Evolutionary conservation across 768 basidiomycete genomes (phyloP).

Genomic region (Pholiota molesta): DNA sequence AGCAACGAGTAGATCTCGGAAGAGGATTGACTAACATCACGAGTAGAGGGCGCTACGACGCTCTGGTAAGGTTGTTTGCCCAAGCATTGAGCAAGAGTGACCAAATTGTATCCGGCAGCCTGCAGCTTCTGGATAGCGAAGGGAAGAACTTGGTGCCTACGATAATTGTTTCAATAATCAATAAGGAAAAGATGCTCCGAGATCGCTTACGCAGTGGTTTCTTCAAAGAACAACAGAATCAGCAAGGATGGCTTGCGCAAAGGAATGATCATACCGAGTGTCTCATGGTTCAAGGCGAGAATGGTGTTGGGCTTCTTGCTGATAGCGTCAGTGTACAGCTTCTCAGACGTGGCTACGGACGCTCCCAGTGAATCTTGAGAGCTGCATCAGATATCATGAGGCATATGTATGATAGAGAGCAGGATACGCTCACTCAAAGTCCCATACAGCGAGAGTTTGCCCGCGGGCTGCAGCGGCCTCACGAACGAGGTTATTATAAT

Average conservation of each 20-base stretch:
- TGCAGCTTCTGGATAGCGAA: conserved; percentile 31
- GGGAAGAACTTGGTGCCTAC: conserved; percentile 30
- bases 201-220: conserved; percentile 27
- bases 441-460: conserved; percentile 39
- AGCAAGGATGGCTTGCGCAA: neutral
- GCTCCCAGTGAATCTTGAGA: conserved; percentile 34
- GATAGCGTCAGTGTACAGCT: conserved; percentile 24
- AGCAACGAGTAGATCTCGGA: neutral
- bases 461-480: conserved; percentile 33
- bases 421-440: conserved; percentile 15
- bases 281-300: conserved; percentile 39
- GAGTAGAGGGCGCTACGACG: conserved; percentile 23
- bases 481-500: conserved; percentile 40
- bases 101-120: conserved; percentile 37
- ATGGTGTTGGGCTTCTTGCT: conserved; percentile 28
- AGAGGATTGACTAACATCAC: conserved; percentile 23
- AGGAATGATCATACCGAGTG: conserved; percentile 14
- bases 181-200: neutral
- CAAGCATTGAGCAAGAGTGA: conserved; percentile 43
- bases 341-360: conserved; percentile 23
- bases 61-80: conserved; percentile 35
- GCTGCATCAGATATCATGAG: conserved; percentile 11
- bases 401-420: neutral
- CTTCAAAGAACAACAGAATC: conserved; percentile 12
- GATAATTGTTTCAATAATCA: neutral